Percentiles rank a stretch among this genome's conserved stretches.
phyloP scores from a whole-genome alignment of 2,329 filamentous ascomycete genomes.

The Fonsecaea nubica region DNA sequence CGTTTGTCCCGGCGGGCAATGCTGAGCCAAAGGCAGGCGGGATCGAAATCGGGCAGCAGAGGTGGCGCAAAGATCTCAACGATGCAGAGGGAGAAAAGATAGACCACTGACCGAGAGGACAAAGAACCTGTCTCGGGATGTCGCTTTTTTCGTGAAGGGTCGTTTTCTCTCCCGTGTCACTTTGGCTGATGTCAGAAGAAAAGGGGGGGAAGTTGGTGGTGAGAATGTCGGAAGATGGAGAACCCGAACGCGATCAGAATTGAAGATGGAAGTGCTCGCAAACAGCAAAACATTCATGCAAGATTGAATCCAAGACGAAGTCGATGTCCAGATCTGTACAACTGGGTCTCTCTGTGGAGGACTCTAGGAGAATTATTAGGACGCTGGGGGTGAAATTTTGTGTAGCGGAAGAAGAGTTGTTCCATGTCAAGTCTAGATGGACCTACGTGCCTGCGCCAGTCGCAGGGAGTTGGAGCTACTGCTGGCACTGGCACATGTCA shows the following conservation, averaged over 20 bases:
- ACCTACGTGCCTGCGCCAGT: neutral
- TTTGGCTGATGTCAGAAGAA: conserved; percentile 28
- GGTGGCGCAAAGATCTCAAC: conserved; percentile 8
- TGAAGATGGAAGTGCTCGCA: conserved; percentile 9
- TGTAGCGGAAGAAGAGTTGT: neutral
- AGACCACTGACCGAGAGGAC: conserved; percentile 34
- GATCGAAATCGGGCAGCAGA: conserved; percentile 27
- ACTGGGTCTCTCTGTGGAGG: conserved; percentile 2
- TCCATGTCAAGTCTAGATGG: conserved; percentile 22
- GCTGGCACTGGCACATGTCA: neutral
- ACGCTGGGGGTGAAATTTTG: conserved; percentile 2
- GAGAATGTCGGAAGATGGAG: neutral
- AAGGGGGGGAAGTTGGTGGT: conserved; percentile 17
- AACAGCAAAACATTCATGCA: neutral
- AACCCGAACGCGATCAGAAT: neutral
- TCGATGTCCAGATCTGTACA: conserved; percentile 15
- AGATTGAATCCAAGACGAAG: conserved; percentile 3
- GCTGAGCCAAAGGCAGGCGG: conserved; percentile 22
- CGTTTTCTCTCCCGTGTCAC: conserved; percentile 29
- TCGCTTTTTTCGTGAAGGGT: conserved; percentile 26
- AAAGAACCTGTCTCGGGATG: conserved; percentile 39
- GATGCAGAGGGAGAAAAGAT: conserved; percentile 22
- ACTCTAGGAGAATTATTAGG: conserved; percentile 1
- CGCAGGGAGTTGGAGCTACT: neutral
- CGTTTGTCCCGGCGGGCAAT: conserved; percentile 12